Conservation (phyloP, 345 rosid species). For the Triadica sebifera region DNA sequence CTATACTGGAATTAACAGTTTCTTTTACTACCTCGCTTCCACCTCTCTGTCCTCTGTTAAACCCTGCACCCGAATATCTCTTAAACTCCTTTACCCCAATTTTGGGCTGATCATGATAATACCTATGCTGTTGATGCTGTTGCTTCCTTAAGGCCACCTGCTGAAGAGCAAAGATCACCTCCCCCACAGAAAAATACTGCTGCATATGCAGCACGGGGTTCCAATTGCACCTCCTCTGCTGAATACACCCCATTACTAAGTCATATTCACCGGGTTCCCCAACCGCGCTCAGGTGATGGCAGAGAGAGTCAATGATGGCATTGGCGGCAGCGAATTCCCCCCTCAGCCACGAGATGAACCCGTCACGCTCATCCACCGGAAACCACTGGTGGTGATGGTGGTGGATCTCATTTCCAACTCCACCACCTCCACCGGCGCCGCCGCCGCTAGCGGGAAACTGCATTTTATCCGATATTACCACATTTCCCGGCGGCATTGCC, state of each 20-base stretch:
- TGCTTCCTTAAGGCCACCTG: conserved; percentile 60
- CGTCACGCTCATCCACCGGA: conserved; percentile 67
- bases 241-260: conserved; percentile 45
- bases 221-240: conserved; percentile 83
- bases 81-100: conserved; percentile 48
- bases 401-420: conserved; percentile 34
- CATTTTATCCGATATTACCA: conserved; percentile 52
- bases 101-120: conserved; percentile 49
- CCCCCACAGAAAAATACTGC: conserved; percentile 63
- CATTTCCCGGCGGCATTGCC: conserved; percentile 88
- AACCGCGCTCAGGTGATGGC: conserved; percentile 56
- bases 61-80: conserved; percentile 50
- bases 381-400: conserved; percentile 49
- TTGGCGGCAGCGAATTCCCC: conserved; percentile 95
- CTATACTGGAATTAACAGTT: conserved; percentile 34
- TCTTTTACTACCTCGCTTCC: conserved; percentile 41
- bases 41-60: conserved; percentile 40
- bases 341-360: conserved; percentile 78
- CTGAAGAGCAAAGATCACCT: conserved; percentile 58
- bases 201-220: conserved; percentile 73
- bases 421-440: neutral
- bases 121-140: conserved; percentile 37
- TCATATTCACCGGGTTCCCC: conserved; percentile 82
- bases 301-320: conserved; percentile 74
- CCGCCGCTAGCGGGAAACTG: conserved; percentile 47